Base-by-base conservation (phyloP, 1,284 basidiomycete genomes). In the Pterula multifida region DNA sequence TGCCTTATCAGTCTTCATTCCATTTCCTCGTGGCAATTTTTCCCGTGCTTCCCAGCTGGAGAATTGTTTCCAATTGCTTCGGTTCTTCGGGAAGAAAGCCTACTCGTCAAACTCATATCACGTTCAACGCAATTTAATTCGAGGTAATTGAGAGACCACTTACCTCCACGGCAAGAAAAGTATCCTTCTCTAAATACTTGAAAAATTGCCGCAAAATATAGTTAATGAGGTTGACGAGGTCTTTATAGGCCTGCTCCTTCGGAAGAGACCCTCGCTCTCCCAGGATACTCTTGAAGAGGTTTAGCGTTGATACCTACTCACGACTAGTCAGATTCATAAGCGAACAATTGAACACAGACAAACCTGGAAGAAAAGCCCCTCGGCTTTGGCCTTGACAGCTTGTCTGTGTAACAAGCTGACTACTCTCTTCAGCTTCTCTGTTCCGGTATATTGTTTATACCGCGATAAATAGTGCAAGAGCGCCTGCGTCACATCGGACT, bases 331-430 rank as follows among this genome's bases (percentile, higher is more conserved):
- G 57, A 49, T 52, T 46, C 47, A 50, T 39, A 36, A 11, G 36
- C 26, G 21, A 9, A 51, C 17, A 46, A 45, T 50, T 51, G 49
- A 48, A 48, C 22, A 44, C 47, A 32, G 26, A 63, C 75, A 53
- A 52, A 90, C 91, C 65, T 92, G 90, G 76, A 92, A 97, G 67
- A 90, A 96, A 12, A 97, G 67, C 0, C 85, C 90, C 62, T 96
- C 92, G 0, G 90, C 90, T 61, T 94, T 90, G 6, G 85, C 81
- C 58, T 79, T 85, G 55, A 97, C 79, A 26, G 83, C 91, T 58
- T 94, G 90, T 15, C 94, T 78, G 64, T 96, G 89, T 59, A 97
- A 75, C 53, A 97, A 68, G 54, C 77, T 79, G 19, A 95, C 90
- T 26, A 90, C 82, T 32, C 91, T 78, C 62, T 85, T 88, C 78